These are phyloP conservation scores for Oryza punctata DNA, from an alignment of 176 grass and related monocot genomes.

Conservation along the genomic window DNA sequence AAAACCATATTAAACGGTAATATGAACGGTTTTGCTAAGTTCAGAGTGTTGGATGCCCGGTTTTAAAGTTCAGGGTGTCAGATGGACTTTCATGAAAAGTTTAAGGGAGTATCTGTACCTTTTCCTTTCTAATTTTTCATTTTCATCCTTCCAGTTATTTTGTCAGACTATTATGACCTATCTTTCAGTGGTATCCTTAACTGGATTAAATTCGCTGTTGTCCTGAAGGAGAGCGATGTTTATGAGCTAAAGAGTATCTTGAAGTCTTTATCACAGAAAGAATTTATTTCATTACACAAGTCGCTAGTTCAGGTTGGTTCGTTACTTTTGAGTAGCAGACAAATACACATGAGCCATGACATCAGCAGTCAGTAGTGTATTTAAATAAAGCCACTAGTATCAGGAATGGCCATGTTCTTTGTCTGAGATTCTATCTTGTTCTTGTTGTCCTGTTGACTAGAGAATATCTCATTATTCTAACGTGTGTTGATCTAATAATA, in stretches of 20 bases:
- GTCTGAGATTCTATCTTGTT: not conserved
- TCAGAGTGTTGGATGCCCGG: too few relatives aligned
- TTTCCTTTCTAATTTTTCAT: constrained; percentile 30
- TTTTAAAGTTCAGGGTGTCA: too few relatives aligned
- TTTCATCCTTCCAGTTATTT: constrained; percentile 61
- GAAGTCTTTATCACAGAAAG: constrained; percentile 45
- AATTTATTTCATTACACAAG: constrained; percentile 41
- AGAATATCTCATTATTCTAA: constrained; percentile 9
- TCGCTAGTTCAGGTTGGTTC: constrained; percentile 49
- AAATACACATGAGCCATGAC: not conserved
- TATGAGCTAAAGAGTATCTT: constrained; percentile 54
- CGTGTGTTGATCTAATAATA: not conserved
- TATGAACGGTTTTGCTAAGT: too few relatives aligned
- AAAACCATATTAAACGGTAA: too few relatives aligned
- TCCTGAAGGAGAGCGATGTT: constrained; percentile 55
- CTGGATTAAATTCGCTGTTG: constrained; percentile 63
- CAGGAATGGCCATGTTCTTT: not conserved
- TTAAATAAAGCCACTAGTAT: not conserved
- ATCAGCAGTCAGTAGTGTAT: not conserved
- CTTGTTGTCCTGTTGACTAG: not conserved
- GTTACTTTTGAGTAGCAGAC: not conserved
- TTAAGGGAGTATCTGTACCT: too few relatives aligned
- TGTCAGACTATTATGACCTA: constrained; percentile 76
- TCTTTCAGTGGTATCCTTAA: constrained; percentile 67
- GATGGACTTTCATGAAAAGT: too few relatives aligned